Conservation (phyloP, 495 filamentous ascomycete genomes). For the Neurospora pannonica region DNA sequence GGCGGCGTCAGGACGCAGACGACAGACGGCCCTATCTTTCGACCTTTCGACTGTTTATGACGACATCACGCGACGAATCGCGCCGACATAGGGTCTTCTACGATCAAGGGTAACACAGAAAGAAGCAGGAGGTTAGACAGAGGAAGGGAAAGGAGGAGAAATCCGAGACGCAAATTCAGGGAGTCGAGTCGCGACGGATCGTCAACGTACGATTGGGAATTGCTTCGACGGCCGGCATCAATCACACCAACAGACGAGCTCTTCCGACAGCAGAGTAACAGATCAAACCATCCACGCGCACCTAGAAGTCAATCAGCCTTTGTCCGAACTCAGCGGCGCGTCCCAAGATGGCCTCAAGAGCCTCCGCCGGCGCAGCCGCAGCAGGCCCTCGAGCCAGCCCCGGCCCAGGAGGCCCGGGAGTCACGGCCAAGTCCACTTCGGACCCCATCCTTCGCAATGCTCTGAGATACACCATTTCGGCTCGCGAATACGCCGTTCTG, state of each 20-base stretch:
- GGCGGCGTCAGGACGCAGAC: not conserved
- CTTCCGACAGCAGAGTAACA: not conserved
- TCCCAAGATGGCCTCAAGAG: constrained; percentile 21
- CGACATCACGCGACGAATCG: not conserved
- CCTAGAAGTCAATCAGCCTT: not conserved
- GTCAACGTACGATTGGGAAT: not conserved
- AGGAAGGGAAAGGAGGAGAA: not conserved
- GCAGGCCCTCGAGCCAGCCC: constrained; percentile 9
- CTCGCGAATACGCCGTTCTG: constrained; percentile 73
- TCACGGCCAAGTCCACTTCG: constrained; percentile 30
- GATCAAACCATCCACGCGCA: not conserved
- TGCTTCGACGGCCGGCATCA: not conserved
- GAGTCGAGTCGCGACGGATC: not conserved
- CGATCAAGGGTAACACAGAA: not conserved
- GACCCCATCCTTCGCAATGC: constrained; percentile 66
- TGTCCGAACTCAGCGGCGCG: not conserved
- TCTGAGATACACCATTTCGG: constrained; percentile 72
- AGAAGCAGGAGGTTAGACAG: not conserved
- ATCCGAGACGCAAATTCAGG: not conserved
- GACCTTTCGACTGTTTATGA: not conserved
- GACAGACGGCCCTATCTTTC: not conserved
- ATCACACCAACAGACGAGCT: not conserved
- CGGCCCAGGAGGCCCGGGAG: constrained; percentile 8
- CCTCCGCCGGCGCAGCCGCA: not conserved
- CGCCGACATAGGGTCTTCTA: not conserved